Percentiles rank a stretch among this genome's conserved stretches.
Evolutionary conservation across 306 rosid genomes (phyloP).

Genomic region (Dalbergia oliveri): DNA sequence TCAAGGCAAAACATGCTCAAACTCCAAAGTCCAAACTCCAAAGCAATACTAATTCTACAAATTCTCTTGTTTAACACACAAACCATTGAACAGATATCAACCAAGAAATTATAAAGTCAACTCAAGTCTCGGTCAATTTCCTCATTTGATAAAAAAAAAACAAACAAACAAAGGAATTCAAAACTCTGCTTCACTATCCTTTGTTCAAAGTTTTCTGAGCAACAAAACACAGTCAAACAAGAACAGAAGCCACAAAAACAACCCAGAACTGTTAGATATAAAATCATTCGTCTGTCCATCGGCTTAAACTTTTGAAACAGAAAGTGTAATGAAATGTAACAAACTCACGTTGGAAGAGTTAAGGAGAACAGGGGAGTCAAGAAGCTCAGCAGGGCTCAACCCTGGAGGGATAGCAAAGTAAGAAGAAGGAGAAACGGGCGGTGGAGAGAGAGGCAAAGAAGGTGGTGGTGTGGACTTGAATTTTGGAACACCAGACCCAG

Average conservation of each 20-base stretch:
- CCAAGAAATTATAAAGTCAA: conserved; percentile 25
- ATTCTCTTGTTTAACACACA: conserved; percentile 6
- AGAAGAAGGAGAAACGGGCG: conserved; percentile 77
- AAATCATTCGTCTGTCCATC: no score
- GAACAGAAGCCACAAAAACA: background rate
- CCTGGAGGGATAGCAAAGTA: conserved; percentile 87
- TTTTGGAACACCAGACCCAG: conserved; percentile 79
- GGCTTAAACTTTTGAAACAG: no score
- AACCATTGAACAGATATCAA: conserved; percentile 4
- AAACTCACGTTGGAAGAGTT: conserved; percentile 66
- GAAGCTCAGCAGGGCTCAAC: conserved; percentile 85
- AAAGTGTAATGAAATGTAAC: no score
- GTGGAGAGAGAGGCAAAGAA: conserved; percentile 80
- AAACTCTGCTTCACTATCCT: background rate
- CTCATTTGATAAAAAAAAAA: background rate
- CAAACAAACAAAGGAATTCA: background rate
- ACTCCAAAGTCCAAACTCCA: background rate
- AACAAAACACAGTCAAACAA: background rate
- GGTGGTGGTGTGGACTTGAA: conserved; percentile 93
- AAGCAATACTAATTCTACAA: background rate
- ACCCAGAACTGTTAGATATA: background rate
- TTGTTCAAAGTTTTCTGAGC: background rate
- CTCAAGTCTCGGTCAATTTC: conserved; percentile 16
- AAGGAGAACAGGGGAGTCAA: conserved; percentile 89
- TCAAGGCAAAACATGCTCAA: background rate